These are phyloP conservation scores for Colletotrichum liriopes DNA, from an alignment of 2,329 filamentous ascomycete genomes.

Conservation along the genomic window DNA sequence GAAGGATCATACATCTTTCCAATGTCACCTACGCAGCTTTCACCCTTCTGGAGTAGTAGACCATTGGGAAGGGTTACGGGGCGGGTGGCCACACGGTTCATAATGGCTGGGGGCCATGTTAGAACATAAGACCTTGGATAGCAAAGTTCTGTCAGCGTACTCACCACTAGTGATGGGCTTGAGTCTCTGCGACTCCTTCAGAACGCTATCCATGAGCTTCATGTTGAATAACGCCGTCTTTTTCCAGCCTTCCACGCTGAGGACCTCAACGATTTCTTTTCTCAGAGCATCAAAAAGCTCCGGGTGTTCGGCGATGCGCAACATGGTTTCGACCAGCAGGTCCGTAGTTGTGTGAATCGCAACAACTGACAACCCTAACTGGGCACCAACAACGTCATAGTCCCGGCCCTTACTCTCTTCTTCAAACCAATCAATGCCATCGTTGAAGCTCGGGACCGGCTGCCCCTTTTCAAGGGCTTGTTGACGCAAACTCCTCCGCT, in stretches of 20 bases:
- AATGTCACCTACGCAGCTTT: conserved; percentile 27
- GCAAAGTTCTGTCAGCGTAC: neutral
- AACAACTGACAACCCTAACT: conserved; percentile 82
- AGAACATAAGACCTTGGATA: neutral
- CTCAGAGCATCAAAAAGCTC: conserved; percentile 55
- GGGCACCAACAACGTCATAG: conserved; percentile 78
- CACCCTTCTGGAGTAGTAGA: conserved; percentile 25
- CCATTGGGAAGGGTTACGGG: conserved; percentile 28
- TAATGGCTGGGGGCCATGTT: conserved; percentile 4
- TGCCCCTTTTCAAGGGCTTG: conserved; percentile 40
- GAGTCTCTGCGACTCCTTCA: conserved; percentile 57
- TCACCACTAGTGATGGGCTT: conserved; percentile 22
- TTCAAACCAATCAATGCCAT: conserved; percentile 62
- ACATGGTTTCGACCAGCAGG: conserved; percentile 54
- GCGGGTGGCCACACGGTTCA: conserved; percentile 24
- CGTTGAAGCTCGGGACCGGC: conserved; percentile 46
- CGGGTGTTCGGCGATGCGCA: conserved; percentile 56
- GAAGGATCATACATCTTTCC: conserved; percentile 15
- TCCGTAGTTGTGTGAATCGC: conserved; percentile 62
- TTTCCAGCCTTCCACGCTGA: conserved; percentile 47
- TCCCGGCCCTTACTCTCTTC: conserved; percentile 63
- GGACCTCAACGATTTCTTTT: conserved; percentile 46
- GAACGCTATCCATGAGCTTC: conserved; percentile 56
- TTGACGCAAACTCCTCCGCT: conserved; percentile 47
- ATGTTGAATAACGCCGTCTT: conserved; percentile 51